Conservation (phyloP, 106 monocot genomes). For the Platanthera guangdongensis region DNA sequence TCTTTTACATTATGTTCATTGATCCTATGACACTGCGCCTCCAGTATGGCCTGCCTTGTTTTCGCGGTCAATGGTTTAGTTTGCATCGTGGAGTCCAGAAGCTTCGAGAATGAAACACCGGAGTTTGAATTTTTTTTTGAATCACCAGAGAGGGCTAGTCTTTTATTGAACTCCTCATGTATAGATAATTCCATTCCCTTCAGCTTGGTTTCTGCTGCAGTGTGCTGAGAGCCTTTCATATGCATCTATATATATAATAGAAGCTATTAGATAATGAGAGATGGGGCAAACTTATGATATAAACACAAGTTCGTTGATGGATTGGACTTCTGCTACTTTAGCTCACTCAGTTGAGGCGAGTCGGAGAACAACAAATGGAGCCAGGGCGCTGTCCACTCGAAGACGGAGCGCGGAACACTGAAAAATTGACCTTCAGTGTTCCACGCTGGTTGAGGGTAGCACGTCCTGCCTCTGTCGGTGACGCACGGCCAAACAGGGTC, state of each 20-base stretch:
- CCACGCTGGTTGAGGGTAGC: no score
- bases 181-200: conserved; percentile 44
- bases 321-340: no score
- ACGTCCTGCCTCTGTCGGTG: no score
- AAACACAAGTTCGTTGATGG: no score
- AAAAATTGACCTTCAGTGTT: no score
- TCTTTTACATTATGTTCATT: conserved; percentile 2
- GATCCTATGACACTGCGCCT: conserved; percentile 19
- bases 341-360: no score
- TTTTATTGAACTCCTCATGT: conserved; percentile 46
- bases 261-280: conserved; percentile 14
- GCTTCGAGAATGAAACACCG: neutral
- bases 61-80: conserved; percentile 40
- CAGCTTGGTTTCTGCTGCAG: conserved; percentile 39
- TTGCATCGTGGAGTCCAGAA: neutral
- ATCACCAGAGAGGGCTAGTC: conserved; percentile 40
- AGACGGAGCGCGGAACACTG: no score
- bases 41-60: conserved; percentile 36
- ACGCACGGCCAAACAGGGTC: no score
- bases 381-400: no score
- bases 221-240: conserved; percentile 61
- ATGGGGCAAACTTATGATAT: neutral
- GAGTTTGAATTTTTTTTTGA: neutral
- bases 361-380: no score
- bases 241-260: conserved; percentile 51